Conservation (phyloP, 163 green algal species). For the Picocystis sp. region DNA sequence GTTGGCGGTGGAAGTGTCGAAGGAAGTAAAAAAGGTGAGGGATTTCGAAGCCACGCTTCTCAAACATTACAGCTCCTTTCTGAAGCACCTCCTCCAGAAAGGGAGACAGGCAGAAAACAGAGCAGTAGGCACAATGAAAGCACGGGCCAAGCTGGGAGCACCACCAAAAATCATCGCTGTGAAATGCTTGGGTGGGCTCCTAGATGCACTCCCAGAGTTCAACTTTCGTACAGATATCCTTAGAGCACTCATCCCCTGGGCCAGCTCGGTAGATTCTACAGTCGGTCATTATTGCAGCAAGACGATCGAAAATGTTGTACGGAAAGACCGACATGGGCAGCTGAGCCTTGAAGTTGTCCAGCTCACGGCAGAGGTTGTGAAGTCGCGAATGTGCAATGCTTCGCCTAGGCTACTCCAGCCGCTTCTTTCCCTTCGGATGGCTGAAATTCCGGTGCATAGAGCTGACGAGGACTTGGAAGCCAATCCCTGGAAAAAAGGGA, state of each 20-base stretch:
- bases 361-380: conserved; percentile 71
- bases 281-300: neutral
- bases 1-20: conserved; percentile 36
- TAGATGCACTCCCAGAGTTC: conserved; percentile 32
- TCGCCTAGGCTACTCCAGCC: conserved; percentile 28
- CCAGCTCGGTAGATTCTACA: neutral
- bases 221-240: conserved; percentile 17
- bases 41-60: conserved; percentile 68
- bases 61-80: conserved; percentile 61
- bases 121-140: no score
- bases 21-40: conserved; percentile 59
- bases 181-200: conserved; percentile 54
- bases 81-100: conserved; percentile 36
- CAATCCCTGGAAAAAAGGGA: conserved; percentile 14
- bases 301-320: conserved; percentile 20
- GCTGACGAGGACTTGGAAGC: conserved; percentile 9
- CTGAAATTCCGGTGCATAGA: conserved; percentile 6
- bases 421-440: conserved; percentile 45
- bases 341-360: conserved; percentile 44
- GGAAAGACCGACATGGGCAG: conserved; percentile 1
- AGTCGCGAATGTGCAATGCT: conserved; percentile 34
- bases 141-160: no score
- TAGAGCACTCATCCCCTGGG: conserved; percentile 7
- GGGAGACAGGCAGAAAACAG: no score
- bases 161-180: conserved; percentile 28